Conservation (phyloP, 1,284 basidiomycete species). For the Ceratobasidium sp. region DNA sequence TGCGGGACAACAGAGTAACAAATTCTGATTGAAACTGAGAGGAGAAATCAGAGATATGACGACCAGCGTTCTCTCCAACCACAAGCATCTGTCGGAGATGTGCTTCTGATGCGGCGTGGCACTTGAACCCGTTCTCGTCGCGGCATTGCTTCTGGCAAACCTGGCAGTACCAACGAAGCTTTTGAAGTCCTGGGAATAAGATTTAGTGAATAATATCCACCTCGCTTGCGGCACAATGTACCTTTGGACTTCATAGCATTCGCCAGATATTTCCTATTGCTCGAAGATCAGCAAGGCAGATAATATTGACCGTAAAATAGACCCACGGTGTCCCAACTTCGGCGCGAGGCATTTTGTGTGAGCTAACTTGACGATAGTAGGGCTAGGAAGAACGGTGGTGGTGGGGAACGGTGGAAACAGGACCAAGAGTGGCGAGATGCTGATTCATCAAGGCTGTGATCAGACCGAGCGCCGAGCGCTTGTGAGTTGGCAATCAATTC, state of each 20-base stretch:
- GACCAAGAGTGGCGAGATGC: not conserved
- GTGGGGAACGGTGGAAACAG: slow-evolving; percentile 5
- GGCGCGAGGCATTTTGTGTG: slow-evolving; percentile 49
- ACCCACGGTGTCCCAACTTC: slow-evolving; percentile 78
- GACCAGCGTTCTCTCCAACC: slow-evolving; percentile 91
- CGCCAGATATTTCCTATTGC: slow-evolving; percentile 75
- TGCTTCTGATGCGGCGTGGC: slow-evolving; percentile 84
- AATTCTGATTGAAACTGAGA: slow-evolving; percentile 92
- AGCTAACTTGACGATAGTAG: not conserved
- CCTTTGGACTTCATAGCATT: slow-evolving; percentile 97
- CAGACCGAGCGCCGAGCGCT: not conserved
- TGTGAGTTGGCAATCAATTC: not conserved
- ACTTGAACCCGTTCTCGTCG: slow-evolving; percentile 98
- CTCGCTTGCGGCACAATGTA: slow-evolving; percentile 44
- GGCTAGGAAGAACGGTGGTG: not conserved
- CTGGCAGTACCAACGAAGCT: slow-evolving; percentile 96
- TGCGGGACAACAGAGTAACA: slow-evolving; percentile 83
- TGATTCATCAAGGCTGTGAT: slow-evolving; percentile 21
- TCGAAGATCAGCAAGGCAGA: not conserved
- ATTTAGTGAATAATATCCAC: not conserved
- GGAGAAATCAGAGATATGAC: slow-evolving; percentile 92
- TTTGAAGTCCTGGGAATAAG: slow-evolving; percentile 68
- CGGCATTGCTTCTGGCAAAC: slow-evolving; percentile 96
- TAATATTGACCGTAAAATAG: not conserved
- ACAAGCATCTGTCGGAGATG: slow-evolving; percentile 97